Evolutionary conservation across 306 rosid genomes (phyloP), one percentile per base, ranked within the genome.

Genomic region (Arachis stenosperma): DNA sequence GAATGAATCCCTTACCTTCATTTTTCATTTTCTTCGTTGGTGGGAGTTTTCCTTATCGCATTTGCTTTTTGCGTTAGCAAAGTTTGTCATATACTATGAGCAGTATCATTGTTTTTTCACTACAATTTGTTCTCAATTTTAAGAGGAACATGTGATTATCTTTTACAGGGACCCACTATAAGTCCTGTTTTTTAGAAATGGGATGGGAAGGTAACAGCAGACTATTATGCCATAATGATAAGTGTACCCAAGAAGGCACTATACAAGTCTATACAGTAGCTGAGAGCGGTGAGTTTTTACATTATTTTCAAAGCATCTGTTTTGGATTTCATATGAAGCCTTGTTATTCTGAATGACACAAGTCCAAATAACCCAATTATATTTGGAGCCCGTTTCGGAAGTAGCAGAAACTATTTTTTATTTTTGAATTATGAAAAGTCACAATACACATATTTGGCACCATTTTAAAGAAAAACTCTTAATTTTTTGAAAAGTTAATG

Each of bases 161-260:
- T 47, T 75, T n/a, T 69, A n/a, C 85, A 94, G 98, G 98, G 97
- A 67, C 98, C 96, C 69, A 91, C 96, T 30, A 3, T 94, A 66
- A 94, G 97, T 84, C 91, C 97, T 6, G 98, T 94, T 12, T 91
- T 84, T 79, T 67, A 85, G 77, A 91, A 88, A 76, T 79, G 83
- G 9, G 90, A 86, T 55, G 96, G 98, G 71, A 74, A 78, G 78
- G 83, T 85, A 27, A 8, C 71, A 8, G 73, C 86, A 43, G 97
- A 94, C 77, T 91, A 89, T 86, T 94, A 81, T 66, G 99, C 97
- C 70, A 86, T 94, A 1, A 95, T 87, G 76, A 89, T 94, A 74
- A 91, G 97, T 30, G 97, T 94, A 65, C 27, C 27, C 27, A 22
- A 22, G 27, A 22, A 22, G 27, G 27, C 27, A 22, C 27, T 22